Conservation (phyloP, 257 asterid genomes). For the Ballota nigra region DNA sequence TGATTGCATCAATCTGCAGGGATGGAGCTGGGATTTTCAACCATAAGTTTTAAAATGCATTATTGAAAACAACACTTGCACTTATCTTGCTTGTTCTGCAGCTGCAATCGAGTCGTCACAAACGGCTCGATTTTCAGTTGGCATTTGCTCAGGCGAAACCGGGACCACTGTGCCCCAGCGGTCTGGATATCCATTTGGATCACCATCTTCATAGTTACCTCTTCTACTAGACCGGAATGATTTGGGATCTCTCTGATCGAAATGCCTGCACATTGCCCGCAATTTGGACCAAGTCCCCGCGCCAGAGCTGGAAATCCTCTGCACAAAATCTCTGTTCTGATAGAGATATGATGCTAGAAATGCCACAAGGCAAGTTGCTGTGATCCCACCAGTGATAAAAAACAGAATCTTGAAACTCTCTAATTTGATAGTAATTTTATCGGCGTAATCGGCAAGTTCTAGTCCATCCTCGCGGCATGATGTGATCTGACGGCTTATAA, state of each 20-base stretch:
- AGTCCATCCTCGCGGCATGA: not conserved
- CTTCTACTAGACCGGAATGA: constrained; percentile 18
- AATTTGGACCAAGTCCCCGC: constrained; percentile 27
- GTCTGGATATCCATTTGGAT: not conserved
- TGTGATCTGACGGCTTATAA: constrained; percentile 10
- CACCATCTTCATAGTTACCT: not conserved
- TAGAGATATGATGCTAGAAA: constrained; percentile 29
- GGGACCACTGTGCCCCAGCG: constrained; percentile 6
- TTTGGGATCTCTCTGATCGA: constrained; percentile 35
- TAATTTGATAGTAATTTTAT: not conserved
- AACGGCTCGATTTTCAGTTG: not conserved
- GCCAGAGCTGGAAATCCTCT: constrained; percentile 25
- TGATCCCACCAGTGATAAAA: constrained; percentile 30
- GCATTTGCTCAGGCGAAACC: constrained; percentile 1
- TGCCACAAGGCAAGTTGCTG: constrained; percentile 20
- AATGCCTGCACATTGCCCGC: constrained; percentile 26
- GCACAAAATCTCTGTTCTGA: constrained; percentile 32
- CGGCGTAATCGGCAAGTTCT: no score
- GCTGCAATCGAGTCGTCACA: not conserved
- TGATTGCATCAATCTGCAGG: no score
- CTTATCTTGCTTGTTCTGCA: constrained; percentile 4
- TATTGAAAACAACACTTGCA: not conserved
- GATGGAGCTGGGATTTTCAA: not conserved
- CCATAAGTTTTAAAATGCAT: not conserved
- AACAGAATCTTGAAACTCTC: constrained; percentile 27